Percentiles rank a stretch among this genome's conserved stretches.
phyloP scores from a whole-genome alignment of 352 stramenopile species.

The Phytophthora cactorum region DNA sequence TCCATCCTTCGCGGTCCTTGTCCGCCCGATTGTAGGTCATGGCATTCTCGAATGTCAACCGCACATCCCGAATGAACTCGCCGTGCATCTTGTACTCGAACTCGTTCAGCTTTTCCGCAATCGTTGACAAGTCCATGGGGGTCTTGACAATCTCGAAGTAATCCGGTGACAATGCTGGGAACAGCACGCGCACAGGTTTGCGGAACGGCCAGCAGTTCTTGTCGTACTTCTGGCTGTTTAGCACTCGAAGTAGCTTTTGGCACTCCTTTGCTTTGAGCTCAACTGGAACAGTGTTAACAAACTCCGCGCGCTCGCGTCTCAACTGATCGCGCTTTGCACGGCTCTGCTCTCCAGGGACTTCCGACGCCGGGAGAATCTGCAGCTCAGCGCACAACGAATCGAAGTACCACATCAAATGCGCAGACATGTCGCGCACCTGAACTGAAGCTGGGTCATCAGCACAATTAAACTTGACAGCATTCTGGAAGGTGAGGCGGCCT shows the following conservation, averaged over 20 bases:
- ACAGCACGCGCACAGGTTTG: slow-evolving; percentile 77
- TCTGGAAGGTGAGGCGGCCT: slow-evolving; percentile 80
- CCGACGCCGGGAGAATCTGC: slow-evolving; percentile 34
- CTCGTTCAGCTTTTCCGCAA: slow-evolving; percentile 66
- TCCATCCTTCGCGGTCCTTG: slow-evolving; percentile 84
- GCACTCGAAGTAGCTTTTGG: slow-evolving; percentile 73
- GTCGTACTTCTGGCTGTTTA: slow-evolving; percentile 89
- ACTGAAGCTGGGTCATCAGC: slow-evolving; percentile 69
- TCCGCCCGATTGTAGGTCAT: slow-evolving; percentile 83
- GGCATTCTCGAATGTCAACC: slow-evolving; percentile 86
- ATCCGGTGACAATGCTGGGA: slow-evolving; percentile 69
- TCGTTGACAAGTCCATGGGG: slow-evolving; percentile 83
- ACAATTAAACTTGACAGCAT: slow-evolving; percentile 85
- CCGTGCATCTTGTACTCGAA: slow-evolving; percentile 84
- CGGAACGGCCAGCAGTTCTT: slow-evolving; percentile 90
- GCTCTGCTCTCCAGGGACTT: slow-evolving; percentile 32
- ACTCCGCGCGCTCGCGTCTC: slow-evolving; percentile 54
- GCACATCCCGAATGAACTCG: slow-evolving; percentile 84
- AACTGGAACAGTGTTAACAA: slow-evolving; percentile 61
- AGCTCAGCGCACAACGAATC: slow-evolving; percentile 82
- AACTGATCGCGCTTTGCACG: slow-evolving; percentile 50
- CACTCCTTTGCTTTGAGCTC: slow-evolving; percentile 87
- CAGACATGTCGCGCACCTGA: slow-evolving; percentile 85
- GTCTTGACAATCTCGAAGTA: slow-evolving; percentile 88
- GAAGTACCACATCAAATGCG: slow-evolving; percentile 85